A percentile compares a stretch with the other conserved stretches of the same genome.
Evolutionary conservation across 2,329 filamentous ascomycete species (phyloP).

Genomic region (Verticillium albo-atrum): DNA sequence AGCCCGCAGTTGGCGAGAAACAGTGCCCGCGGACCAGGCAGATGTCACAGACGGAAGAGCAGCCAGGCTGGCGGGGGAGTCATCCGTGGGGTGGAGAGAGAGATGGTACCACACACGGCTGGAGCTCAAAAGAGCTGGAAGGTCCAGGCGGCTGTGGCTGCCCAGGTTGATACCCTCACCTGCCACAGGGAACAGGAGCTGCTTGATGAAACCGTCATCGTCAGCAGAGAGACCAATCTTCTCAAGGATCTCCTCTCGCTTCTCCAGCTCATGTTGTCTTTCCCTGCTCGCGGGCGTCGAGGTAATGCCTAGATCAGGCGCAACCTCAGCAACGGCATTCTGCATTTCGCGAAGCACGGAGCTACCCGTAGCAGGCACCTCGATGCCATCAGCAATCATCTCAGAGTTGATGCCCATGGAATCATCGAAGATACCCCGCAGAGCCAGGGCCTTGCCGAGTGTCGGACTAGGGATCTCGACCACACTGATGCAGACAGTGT

Average conservation of each 20-base stretch:
- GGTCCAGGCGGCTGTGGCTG: conserved; percentile 71
- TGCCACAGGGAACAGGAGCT: conserved; percentile 72
- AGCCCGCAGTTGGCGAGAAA: conserved; percentile 86
- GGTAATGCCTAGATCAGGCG: conserved; percentile 73
- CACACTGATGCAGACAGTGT: conserved; percentile 85
- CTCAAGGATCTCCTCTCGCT: conserved; percentile 77
- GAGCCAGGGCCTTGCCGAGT: conserved; percentile 80
- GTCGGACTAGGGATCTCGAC: conserved; percentile 78
- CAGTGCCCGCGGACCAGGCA: conserved; percentile 86
- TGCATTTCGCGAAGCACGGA: conserved; percentile 87
- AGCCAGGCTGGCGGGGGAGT: conserved; percentile 71
- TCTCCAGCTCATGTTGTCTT: conserved; percentile 74
- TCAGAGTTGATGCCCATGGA: conserved; percentile 89
- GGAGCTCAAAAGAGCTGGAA: conserved; percentile 68
- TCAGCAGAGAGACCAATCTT: conserved; percentile 81
- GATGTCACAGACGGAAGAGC: conserved; percentile 68
- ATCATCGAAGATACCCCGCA: conserved; percentile 92
- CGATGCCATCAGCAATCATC: conserved; percentile 93
- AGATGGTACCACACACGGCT: conserved; percentile 96
- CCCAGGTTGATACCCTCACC: conserved; percentile 79
- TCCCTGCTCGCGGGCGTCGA: conserved; percentile 64
- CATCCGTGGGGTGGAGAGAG: conserved; percentile 85
- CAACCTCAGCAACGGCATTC: conserved; percentile 70
- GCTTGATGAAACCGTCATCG: conserved; percentile 75
- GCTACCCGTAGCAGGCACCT: conserved; percentile 67